A percentile compares a stretch with the other conserved stretches of the same genome.
These are phyloP conservation scores for Cornus kousa DNA, from an alignment of 148 eudicot species.

Conservation along the genomic window DNA sequence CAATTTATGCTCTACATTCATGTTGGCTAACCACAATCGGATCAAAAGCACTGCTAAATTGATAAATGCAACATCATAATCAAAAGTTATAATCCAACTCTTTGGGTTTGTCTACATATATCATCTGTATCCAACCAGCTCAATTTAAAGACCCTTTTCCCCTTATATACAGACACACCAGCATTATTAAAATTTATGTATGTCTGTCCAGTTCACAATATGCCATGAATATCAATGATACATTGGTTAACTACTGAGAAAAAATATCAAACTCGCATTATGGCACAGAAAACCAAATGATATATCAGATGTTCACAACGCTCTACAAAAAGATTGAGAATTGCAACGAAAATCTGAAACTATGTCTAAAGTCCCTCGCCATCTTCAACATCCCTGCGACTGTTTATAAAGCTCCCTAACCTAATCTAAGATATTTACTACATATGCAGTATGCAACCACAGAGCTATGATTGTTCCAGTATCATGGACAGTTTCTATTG, in stretches of 20 bases:
- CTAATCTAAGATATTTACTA: not conserved
- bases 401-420: not conserved
- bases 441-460: not conserved
- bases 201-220: too few relatives aligned
- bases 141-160: too few relatives aligned
- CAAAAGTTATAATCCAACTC: too few relatives aligned
- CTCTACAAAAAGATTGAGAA: not conserved
- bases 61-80: too few relatives aligned
- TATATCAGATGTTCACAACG: not conserved
- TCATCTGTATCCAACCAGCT: too few relatives aligned
- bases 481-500: not conserved
- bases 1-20: not conserved
- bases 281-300: not conserved
- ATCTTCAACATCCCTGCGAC: not conserved
- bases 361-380: not conserved
- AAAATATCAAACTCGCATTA: not conserved
- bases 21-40: too few relatives aligned
- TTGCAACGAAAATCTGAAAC: not conserved
- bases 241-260: not conserved
- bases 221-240: not conserved
- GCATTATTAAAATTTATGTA: too few relatives aligned
- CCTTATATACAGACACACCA: too few relatives aligned
- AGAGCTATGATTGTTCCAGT: not conserved
- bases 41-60: not conserved
- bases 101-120: too few relatives aligned